A percentile compares a stretch with the other conserved stretches of the same genome.
Evolutionary conservation across 495 filamentous ascomycete genomes (phyloP).

Genomic region (Letharia columbiana): DNA sequence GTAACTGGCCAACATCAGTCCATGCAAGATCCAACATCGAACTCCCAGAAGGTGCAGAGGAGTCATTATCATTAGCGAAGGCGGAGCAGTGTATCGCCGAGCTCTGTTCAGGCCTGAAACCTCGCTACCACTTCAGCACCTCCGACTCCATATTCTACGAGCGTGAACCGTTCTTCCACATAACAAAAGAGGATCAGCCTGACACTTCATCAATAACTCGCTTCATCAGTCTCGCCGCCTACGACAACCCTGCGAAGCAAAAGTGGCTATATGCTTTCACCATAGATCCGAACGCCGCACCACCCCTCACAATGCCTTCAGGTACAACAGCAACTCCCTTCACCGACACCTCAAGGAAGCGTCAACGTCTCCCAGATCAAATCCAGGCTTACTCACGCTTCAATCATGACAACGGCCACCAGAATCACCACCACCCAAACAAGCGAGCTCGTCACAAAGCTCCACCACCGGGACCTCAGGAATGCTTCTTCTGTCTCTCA

Average conservation of each 20-base stretch:
- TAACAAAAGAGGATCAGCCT: slow-evolving; percentile 44
- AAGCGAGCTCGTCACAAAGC: slow-evolving; percentile 45
- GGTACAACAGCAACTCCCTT: slow-evolving; percentile 70
- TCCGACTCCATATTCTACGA: slow-evolving; percentile 69
- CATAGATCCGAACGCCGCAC: slow-evolving; percentile 54
- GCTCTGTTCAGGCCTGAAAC: slow-evolving; percentile 65
- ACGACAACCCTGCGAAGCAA: slow-evolving; percentile 59
- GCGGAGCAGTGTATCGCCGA: slow-evolving; percentile 55
- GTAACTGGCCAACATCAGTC: slow-evolving; percentile 71
- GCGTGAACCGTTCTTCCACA: slow-evolving; percentile 85
- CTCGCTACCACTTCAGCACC: slow-evolving; percentile 77
- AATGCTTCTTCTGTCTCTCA: slow-evolving; percentile 91
- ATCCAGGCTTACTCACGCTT: slow-evolving; percentile 55
- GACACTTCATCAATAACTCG: slow-evolving; percentile 58
- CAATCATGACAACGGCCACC: slow-evolving; percentile 33
- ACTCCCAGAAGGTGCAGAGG: slow-evolving; percentile 36
- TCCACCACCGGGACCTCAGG: slow-evolving; percentile 60
- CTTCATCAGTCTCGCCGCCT: slow-evolving; percentile 79
- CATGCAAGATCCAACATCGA: slow-evolving; percentile 50
- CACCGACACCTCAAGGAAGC: slow-evolving; percentile 44
- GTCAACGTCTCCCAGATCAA: slow-evolving; percentile 44
- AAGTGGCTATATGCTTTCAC: slow-evolving; percentile 90
- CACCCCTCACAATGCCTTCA: slow-evolving; percentile 46
- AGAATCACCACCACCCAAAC: slow-evolving; percentile 33
- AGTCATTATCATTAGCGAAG: slow-evolving; percentile 29